These are phyloP conservation scores for Hypoxylon crocopeplum DNA, from an alignment of 495 filamentous ascomycete genomes.

Conservation along the genomic window DNA sequence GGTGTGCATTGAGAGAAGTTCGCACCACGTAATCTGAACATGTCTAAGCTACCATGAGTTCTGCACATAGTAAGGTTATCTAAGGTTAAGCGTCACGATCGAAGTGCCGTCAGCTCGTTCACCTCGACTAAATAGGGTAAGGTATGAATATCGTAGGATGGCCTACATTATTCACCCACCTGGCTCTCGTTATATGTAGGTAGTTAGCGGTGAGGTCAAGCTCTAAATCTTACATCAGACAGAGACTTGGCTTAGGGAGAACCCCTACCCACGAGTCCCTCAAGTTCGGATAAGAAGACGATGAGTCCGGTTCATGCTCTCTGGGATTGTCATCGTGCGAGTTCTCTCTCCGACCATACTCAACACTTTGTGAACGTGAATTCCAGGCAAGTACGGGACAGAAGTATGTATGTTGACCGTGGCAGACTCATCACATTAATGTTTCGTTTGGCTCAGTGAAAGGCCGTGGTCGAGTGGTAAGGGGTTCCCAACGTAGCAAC, in stretches of 20 bases:
- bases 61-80: conserved; percentile 15
- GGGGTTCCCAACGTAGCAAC: conserved; percentile 16
- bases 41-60: not conserved
- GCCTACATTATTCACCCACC: not conserved
- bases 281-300: not conserved
- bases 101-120: not conserved
- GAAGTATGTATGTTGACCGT: no score
- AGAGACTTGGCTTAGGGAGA: conserved; percentile 12
- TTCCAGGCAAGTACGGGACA: not conserved
- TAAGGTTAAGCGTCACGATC: conserved; percentile 7
- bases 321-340: conserved; percentile 3
- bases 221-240: conserved; percentile 9
- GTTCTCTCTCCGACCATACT: conserved; percentile 9
- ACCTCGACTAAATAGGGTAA: conserved; percentile 1
- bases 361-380: not conserved
- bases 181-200: not conserved
- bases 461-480: conserved; percentile 16
- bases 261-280: conserved; percentile 29
- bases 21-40: not conserved
- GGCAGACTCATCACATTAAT: conserved; percentile 16
- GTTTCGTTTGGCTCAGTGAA: conserved; percentile 22
- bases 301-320: not conserved
- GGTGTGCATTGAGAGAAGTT: conserved; percentile 20
- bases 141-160: conserved; percentile 7
- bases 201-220: conserved; percentile 7